These are phyloP conservation scores for Staphylotrichum longicolle DNA, from an alignment of 495 filamentous ascomycete genomes.

Conservation along the genomic window DNA sequence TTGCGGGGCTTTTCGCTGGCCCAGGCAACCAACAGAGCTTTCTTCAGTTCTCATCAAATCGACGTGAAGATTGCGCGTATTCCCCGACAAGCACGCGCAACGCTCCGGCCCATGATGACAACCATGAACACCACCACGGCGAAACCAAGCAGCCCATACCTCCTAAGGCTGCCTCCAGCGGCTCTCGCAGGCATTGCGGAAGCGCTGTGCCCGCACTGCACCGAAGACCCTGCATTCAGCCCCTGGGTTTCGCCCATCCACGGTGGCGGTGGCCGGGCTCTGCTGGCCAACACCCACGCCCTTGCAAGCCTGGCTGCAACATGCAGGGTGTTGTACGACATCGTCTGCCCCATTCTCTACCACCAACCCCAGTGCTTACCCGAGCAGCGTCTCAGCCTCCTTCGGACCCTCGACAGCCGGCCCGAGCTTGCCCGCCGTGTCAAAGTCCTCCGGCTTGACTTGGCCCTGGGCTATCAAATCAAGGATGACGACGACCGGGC, in stretches of 20 bases:
- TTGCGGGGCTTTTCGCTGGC: too few relatives aligned
- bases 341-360: neutral
- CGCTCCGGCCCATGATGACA: too few relatives aligned
- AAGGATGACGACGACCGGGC: neutral
- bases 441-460: neutral
- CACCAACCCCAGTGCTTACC: neutral
- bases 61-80: too few relatives aligned
- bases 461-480: neutral
- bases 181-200: neutral
- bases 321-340: neutral
- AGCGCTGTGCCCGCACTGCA: neutral
- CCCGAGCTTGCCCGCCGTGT: neutral
- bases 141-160: neutral
- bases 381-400: neutral
- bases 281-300: neutral
- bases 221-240: neutral
- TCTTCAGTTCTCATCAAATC: too few relatives aligned
- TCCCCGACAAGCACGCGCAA: too few relatives aligned
- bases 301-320: neutral
- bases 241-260: neutral
- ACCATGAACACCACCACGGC: neutral
- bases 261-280: neutral
- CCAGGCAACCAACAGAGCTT: too few relatives aligned
- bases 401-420: neutral
- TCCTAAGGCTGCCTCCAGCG: neutral